A percentile compares a stretch with the other conserved stretches of the same genome.
Conservation (phyloP, 306 rosid genomes). For the Arachis hypogaea region DNA sequence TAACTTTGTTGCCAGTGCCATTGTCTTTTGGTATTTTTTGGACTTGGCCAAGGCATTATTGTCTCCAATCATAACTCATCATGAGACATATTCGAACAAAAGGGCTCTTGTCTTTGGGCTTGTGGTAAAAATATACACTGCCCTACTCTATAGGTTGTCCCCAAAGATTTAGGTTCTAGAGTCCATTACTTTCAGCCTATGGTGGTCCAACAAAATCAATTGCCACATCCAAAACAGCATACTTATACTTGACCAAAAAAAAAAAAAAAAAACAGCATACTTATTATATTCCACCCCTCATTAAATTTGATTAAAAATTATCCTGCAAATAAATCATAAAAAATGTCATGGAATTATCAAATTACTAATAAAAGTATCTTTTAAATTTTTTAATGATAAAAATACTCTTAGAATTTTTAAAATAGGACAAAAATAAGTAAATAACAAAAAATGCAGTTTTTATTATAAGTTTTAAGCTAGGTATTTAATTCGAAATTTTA, state of each 20-base stretch:
- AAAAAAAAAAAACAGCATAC: no score
- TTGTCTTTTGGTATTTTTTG: neutral
- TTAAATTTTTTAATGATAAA: no score
- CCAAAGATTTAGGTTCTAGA: neutral
- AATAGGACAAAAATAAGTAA: no score
- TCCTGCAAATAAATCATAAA: neutral
- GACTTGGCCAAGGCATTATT: no score
- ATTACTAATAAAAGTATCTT: no score
- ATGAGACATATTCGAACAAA: conserved; percentile 17
- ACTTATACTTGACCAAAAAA: no score
- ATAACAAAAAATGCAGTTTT: no score
- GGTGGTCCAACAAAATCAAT: neutral
- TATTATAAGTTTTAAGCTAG: no score
- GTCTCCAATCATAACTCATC: conserved; percentile 8
- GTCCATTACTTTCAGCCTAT: neutral
- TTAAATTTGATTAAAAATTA: neutral
- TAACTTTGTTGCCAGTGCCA: neutral
- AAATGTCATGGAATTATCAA: no score
- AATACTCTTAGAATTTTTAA: no score
- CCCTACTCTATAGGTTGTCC: conserved; percentile 19
- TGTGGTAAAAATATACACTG: conserved; percentile 12
- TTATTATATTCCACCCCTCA: neutral
- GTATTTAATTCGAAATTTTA: no score
- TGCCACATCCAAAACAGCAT: neutral
- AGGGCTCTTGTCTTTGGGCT: conserved; percentile 8